Conservation (phyloP, 2,329 filamentous ascomycete species). For the Trichoderma koningii region DNA sequence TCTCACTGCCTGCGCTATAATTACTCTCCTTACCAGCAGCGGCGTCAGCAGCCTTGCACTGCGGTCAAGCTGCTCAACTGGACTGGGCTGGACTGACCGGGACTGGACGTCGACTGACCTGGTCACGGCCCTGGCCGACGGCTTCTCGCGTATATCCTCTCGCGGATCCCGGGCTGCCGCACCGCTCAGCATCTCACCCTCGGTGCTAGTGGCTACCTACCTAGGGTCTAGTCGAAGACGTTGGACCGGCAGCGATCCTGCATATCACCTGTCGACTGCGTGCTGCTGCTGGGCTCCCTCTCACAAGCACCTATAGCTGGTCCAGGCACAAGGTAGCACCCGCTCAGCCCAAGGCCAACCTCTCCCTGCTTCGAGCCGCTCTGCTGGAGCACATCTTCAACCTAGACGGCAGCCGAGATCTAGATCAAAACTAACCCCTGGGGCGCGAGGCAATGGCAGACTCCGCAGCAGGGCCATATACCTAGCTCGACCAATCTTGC, state of each 20-base stretch:
- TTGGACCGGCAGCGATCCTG: conserved; percentile 6
- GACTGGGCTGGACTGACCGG: no score
- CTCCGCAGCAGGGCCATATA: conserved; percentile 19
- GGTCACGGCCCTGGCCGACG: conserved; percentile 18
- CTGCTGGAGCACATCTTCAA: neutral
- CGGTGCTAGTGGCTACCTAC: neutral
- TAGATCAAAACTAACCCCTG: conserved; percentile 11
- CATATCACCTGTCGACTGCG: neutral
- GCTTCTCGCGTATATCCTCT: conserved; percentile 20
- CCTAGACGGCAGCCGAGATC: conserved; percentile 23
- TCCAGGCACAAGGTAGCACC: neutral
- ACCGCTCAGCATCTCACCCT: conserved; percentile 11
- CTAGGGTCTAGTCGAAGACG: neutral
- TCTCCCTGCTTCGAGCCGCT: neutral
- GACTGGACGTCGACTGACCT: neutral
- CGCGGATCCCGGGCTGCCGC: conserved; percentile 15
- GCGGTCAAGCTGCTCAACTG: conserved; percentile 9
- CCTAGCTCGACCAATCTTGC: conserved; percentile 22
- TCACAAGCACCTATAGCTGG: neutral
- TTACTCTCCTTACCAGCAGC: conserved; percentile 20
- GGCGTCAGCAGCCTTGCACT: conserved; percentile 19
- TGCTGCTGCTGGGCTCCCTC: neutral
- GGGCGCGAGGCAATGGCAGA: conserved; percentile 25
- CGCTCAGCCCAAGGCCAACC: neutral
- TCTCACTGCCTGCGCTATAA: conserved; percentile 22